phyloP scores from a whole-genome alignment of 768 basidiomycete genomes.

The Dendrothele bispora region DNA sequence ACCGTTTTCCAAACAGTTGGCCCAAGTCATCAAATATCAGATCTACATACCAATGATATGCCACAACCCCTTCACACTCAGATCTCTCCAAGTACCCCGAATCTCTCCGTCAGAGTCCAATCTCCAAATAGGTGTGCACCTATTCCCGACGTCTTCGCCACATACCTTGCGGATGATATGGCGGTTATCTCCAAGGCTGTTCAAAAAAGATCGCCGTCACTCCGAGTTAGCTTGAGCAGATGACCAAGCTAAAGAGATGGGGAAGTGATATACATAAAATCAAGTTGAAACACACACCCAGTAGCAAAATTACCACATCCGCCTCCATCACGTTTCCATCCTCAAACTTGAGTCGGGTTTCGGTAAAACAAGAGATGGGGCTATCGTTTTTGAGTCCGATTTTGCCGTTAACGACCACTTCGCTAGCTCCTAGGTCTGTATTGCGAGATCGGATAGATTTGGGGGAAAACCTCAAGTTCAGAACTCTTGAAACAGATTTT shows the following conservation, averaged over 20 bases:
- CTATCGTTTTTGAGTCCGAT: slow-evolving; percentile 70
- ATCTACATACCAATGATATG: slow-evolving; percentile 50
- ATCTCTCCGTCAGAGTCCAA: slow-evolving; percentile 66
- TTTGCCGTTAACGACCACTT: slow-evolving; percentile 64
- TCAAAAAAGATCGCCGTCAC: not conserved
- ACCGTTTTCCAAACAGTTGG: slow-evolving; percentile 2
- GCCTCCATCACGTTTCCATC: slow-evolving; percentile 46
- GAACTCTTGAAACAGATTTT: too few species aligned
- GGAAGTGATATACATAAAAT: not conserved
- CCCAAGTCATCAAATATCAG: not conserved
- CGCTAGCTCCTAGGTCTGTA: slow-evolving; percentile 56
- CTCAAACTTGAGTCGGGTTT: slow-evolving; percentile 45
- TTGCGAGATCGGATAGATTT: not conserved
- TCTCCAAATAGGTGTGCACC: slow-evolving; percentile 62
- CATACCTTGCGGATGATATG: slow-evolving; percentile 41
- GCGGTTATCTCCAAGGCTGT: slow-evolving; percentile 46
- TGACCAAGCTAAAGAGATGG: not conserved
- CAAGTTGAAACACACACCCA: slow-evolving; percentile 36
- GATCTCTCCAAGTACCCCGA: slow-evolving; percentile 46
- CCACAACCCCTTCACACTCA: slow-evolving; percentile 57
- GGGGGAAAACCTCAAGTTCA: too few species aligned
- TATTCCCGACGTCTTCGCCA: slow-evolving; percentile 42
- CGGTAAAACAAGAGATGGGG: slow-evolving; percentile 44
- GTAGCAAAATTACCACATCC: slow-evolving; percentile 64
- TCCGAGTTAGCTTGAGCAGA: not conserved